Base-by-base conservation (phyloP, 179 eudicot species). In the Patellifolia procumbens region DNA sequence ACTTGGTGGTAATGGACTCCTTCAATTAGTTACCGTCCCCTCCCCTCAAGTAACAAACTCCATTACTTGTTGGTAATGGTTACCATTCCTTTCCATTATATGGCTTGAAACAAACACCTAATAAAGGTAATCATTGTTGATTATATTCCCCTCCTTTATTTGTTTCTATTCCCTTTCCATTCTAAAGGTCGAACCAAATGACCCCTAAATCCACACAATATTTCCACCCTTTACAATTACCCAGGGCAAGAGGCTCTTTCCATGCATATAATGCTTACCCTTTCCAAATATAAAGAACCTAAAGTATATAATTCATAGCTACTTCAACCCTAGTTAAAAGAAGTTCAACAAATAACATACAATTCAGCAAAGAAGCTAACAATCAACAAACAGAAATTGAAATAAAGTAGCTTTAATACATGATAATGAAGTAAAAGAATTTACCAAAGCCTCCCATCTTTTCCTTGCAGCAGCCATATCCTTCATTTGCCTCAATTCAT, bases 381-480 rank as follows among this genome's bases (percentile, higher is more conserved):
- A 60, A n/a, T 46, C 59, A 31, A 76, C 17, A 13, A 56, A 7
- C 15, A 56, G 7, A 73, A 58, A 39, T 6, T 9, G 16, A 71
- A 5, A 71, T 7, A 43, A 63, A 68, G n/a, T 7, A 31, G 7
- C 28, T 9, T 31, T 2, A 42, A 34, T 46, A 5, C 10, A 42
- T 6, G 22, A 68, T 10, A 16, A 37, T 48, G 16, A 73, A 37
- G 2, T 8, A 16, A 28, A 22, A 24, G 12, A 26, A 39, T 76
- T 73, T 89, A 94, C 98, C 97, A 94, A 77, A 81, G 92, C 83
- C 55, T 92, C 96, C 98, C 98, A 94, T 92, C 98, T 88, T 82
- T 91, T 92, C 68, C 90, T 89, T n/a, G 97, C 98, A 71, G 98
- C 94, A 75, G 97, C 97, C 97, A 94, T 91, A 48, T 91, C 98